Evolutionary conservation across 306 rosid genomes (phyloP).

Genomic region (Abrus precatorius): DNA sequence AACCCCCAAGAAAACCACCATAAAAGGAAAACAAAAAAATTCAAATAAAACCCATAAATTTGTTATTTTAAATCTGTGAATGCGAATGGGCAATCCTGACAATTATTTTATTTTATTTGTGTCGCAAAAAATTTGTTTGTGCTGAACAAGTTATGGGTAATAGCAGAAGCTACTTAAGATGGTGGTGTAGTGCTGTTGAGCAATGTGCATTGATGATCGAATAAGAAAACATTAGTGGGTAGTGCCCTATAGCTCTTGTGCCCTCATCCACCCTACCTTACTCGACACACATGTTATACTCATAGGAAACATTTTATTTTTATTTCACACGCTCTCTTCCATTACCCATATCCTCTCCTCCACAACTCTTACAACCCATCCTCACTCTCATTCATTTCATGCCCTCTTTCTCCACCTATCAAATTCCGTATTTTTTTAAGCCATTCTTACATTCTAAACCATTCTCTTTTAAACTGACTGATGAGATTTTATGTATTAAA

Average conservation of each 20-base stretch:
- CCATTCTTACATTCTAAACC: background rate
- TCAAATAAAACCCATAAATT: background rate
- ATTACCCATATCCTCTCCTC: conserved; percentile 69
- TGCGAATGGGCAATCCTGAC: conserved; percentile 52
- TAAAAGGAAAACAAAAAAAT: background rate
- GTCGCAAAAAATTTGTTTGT: conserved; percentile 18
- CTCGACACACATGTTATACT: conserved; percentile 70
- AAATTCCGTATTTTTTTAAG: background rate
- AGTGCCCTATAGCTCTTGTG: conserved; percentile 61
- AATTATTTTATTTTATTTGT: conserved; percentile 20
- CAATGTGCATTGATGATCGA: conserved; percentile 72
- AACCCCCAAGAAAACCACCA: background rate
- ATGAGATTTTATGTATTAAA: no score
- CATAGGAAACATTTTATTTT: conserved; percentile 78
- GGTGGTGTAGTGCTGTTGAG: conserved; percentile 57
- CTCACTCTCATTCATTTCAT: conserved; percentile 49
- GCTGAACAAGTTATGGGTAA: conserved; percentile 57
- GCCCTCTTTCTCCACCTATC: conserved; percentile 50
- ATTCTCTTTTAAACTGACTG: no score
- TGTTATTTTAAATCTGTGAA: background rate
- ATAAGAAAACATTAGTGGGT: conserved; percentile 66
- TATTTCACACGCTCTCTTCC: conserved; percentile 66
- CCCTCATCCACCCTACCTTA: conserved; percentile 64
- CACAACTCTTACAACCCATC: conserved; percentile 59
- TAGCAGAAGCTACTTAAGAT: conserved; percentile 45